phyloP scores from a whole-genome alignment of 1,284 basidiomycete species.

The Ceratobasidium sp. region DNA sequence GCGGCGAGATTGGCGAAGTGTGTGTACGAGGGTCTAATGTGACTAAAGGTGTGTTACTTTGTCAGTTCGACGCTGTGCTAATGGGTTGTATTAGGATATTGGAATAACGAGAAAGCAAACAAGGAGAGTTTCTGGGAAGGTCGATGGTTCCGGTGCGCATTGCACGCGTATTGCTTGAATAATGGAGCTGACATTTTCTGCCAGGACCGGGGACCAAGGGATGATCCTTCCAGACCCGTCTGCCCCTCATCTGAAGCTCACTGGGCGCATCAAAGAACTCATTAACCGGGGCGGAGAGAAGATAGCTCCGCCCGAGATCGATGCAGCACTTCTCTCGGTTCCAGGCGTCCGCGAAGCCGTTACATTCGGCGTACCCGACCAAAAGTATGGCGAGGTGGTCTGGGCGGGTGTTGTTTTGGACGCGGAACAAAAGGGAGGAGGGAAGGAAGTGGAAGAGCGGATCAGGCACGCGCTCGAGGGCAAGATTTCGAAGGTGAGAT shows the following conservation, averaged over 20 bases:
- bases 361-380: slow-evolving; percentile 56
- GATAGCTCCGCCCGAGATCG: slow-evolving; percentile 74
- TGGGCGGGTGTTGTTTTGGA: slow-evolving; percentile 55
- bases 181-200: neutral
- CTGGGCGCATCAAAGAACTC: slow-evolving; percentile 71
- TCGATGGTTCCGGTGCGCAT: slow-evolving; percentile 57
- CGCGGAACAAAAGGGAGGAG: slow-evolving; percentile 37
- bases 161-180: neutral
- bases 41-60: slow-evolving; percentile 54
- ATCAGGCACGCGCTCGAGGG: slow-evolving; percentile 52
- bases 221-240: slow-evolving; percentile 65
- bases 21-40: slow-evolving; percentile 63
- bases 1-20: slow-evolving; percentile 61
- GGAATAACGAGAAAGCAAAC: slow-evolving; percentile 61
- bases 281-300: slow-evolving; percentile 77
- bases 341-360: slow-evolving; percentile 67
- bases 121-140: slow-evolving; percentile 57
- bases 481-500: slow-evolving; percentile 52
- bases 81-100: slow-evolving; percentile 53
- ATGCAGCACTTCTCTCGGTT: slow-evolving; percentile 63
- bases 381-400: slow-evolving; percentile 57
- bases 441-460: slow-evolving; percentile 46
- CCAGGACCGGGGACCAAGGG: slow-evolving; percentile 74
- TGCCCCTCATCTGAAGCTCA: slow-evolving; percentile 66
- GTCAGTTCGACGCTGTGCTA: slow-evolving; percentile 6